These are phyloP conservation scores for carrot (Daucus carota) DNA, from an alignment of 129 eudicot genomes.

Conservation along the genomic window DNA sequence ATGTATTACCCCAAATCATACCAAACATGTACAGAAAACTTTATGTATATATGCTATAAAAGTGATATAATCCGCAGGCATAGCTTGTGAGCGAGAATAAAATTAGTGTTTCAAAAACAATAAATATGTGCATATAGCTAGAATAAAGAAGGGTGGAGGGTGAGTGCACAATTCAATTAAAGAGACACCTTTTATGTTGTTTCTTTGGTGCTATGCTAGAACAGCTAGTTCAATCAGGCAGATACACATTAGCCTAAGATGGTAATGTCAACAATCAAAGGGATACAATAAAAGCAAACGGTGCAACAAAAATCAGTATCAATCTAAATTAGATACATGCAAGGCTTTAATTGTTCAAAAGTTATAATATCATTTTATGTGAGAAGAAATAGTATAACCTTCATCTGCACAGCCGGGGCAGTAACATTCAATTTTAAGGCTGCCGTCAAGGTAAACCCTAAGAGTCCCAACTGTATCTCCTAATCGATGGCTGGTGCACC, in stretches of 20 bases:
- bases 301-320: not conserved
- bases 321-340: not conserved
- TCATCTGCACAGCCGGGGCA: constrained; percentile 70
- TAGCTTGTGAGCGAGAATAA: not conserved
- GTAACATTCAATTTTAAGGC: constrained; percentile 57
- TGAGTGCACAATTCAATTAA: not conserved
- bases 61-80: no score
- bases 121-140: not conserved
- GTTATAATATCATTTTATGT: constrained; percentile 4
- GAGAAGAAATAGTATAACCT: constrained; percentile 24
- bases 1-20: not conserved
- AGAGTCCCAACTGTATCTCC: constrained; percentile 76
- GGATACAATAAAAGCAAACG: not conserved
- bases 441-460: constrained; percentile 61
- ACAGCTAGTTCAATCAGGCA: not conserved
- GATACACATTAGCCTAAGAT: no score
- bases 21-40: no score
- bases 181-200: no score
- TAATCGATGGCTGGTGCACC: constrained; percentile 64
- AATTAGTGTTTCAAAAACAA: not conserved
- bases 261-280: not conserved
- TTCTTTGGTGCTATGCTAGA: no score
- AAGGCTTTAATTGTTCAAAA: constrained; percentile 1
- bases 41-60: no score
- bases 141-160: no score